Conservation (phyloP, 495 filamentous ascomycete species). For the Cenococcum geophilum region DNA sequence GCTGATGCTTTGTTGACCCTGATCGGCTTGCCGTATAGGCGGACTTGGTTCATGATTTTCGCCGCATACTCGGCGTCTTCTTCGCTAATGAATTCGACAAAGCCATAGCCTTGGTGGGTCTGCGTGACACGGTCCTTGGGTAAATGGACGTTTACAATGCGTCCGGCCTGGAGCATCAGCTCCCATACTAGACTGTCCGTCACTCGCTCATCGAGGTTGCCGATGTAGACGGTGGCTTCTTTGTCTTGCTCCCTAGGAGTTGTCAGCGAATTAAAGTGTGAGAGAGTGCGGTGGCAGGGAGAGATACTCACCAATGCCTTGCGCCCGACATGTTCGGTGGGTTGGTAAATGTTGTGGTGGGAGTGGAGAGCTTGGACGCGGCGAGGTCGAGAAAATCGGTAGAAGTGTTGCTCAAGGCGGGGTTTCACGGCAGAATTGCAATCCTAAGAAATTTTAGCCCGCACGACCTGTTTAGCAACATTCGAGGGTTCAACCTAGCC, state of each 20-base stretch:
- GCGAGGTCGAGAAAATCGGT: no score
- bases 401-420: no score
- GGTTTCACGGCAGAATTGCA: no score
- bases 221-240: conserved; percentile 95
- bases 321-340: conserved; percentile 43
- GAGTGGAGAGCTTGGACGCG: no score
- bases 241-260: conserved; percentile 88
- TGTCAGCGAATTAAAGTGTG: conserved; percentile 9
- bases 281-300: background rate
- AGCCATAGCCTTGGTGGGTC: conserved; percentile 95
- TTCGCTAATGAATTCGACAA: conserved; percentile 95
- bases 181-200: conserved; percentile 90
- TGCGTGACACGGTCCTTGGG: conserved; percentile 97
- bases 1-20: conserved; percentile 94
- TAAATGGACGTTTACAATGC: conserved; percentile 94
- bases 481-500: no score
- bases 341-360: no score
- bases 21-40: conserved; percentile 89
- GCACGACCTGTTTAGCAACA: no score
- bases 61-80: conserved; percentile 96
- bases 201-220: conserved; percentile 95
- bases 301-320: conserved; percentile 64
- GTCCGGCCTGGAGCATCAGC: conserved; percentile 94
- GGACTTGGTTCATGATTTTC: conserved; percentile 92
- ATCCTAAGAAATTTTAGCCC: no score